phyloP scores from a whole-genome alignment of 192 early-diverging fungal genomes.

The Gryganskiella cystojenkinii region DNA sequence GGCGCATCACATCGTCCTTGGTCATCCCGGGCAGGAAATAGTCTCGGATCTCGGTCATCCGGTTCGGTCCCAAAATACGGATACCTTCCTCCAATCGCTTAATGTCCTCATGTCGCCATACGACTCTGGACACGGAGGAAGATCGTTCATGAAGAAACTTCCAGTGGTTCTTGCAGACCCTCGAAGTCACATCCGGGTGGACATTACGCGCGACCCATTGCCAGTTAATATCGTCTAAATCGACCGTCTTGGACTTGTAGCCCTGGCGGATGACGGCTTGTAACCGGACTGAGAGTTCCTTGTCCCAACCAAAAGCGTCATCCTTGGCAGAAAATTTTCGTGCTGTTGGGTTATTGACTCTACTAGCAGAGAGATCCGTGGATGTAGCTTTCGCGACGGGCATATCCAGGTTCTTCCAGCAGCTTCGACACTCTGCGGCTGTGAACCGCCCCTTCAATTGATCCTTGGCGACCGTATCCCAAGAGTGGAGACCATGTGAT shows the following conservation, averaged over 20 bases:
- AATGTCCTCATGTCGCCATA: slow-evolving; percentile 28
- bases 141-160: slow-evolving; percentile 13
- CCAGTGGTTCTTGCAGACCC: slow-evolving; percentile 38
- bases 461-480: slow-evolving; percentile 8
- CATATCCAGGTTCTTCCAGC: slow-evolving; percentile 47
- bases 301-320: slow-evolving; percentile 33
- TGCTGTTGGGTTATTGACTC: not conserved
- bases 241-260: slow-evolving; percentile 16
- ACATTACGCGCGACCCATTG: slow-evolving; percentile 16
- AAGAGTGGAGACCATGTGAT: slow-evolving; percentile 20
- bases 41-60: slow-evolving; percentile 19
- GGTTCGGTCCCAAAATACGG: slow-evolving; percentile 27
- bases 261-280: slow-evolving; percentile 20
- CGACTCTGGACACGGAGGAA: not conserved
- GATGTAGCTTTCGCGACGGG: slow-evolving; percentile 3
- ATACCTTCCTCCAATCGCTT: slow-evolving; percentile 33
- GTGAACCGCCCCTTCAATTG: slow-evolving; percentile 5
- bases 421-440: slow-evolving; percentile 15
- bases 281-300: slow-evolving; percentile 32
- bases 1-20: slow-evolving; percentile 32
- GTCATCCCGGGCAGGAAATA: slow-evolving; percentile 37
- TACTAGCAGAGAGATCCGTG: not conserved
- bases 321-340: not conserved
- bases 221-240: slow-evolving; percentile 44
- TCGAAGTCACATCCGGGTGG: slow-evolving; percentile 15